Evolutionary conservation across 2,329 filamentous ascomycete species (phyloP).

Genomic region (Hypoxylon sp.): DNA sequence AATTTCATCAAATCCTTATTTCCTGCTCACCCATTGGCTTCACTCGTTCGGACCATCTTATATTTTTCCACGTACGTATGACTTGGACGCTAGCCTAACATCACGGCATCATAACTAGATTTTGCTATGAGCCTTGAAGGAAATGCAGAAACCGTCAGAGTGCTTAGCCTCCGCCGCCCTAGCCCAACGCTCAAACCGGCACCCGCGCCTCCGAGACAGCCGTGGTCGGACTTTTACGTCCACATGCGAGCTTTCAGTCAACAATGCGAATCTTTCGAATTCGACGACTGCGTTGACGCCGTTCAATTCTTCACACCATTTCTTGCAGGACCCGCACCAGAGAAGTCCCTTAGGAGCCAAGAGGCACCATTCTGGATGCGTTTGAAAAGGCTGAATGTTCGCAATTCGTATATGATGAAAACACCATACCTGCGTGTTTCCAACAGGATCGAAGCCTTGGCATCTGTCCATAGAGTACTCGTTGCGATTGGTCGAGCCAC

Average conservation of each 20-base stretch:
- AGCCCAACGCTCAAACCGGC: constrained; percentile 32
- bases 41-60: not conserved
- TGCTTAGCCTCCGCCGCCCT: constrained; percentile 36
- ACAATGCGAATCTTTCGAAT: constrained; percentile 44
- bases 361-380: constrained; percentile 36
- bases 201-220: constrained; percentile 28
- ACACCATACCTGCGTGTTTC: constrained; percentile 39
- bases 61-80: not conserved
- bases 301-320: constrained; percentile 43
- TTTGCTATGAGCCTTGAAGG: constrained; percentile 34
- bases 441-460: constrained; percentile 31
- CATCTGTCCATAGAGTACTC: constrained; percentile 29
- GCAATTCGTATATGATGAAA: constrained; percentile 45
- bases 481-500: constrained; percentile 36
- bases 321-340: constrained; percentile 10
- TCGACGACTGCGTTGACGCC: constrained; percentile 45
- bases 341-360: constrained; percentile 25
- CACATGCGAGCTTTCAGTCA: constrained; percentile 39
- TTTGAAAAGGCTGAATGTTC: constrained; percentile 36
- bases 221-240: constrained; percentile 41
- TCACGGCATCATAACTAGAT: constrained; percentile 12
- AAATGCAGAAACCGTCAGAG: constrained; percentile 28
- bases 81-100: constrained; percentile 12
- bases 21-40: not conserved
- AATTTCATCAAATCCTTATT: not conserved